Evolutionary conservation across 768 basidiomycete species (phyloP), one percentile per base, ranked within the genome.

Genomic region (Termitomyces eurrhizus): DNA sequence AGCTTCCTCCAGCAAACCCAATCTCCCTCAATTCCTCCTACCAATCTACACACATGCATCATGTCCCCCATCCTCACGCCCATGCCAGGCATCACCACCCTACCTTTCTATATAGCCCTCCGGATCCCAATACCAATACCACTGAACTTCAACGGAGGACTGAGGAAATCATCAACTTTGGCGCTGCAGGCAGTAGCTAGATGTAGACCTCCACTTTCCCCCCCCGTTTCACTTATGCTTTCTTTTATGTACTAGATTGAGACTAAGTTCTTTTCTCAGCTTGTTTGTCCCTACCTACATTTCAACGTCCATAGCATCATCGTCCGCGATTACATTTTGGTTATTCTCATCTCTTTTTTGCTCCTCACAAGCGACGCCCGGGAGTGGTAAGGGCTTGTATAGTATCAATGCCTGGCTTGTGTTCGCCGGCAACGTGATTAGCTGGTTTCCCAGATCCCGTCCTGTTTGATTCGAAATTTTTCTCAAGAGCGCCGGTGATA

Each of bases 41-140:
- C 68, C 72, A 81, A 14, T 69, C 78, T 6, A 68, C 78, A 26
- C 86, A 83, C 67, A 88, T 92, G 87, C 89, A 91, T 66, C 90
- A 90, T 64, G 87, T 91, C 49, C 87, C 89, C 1, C 89, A 90
- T 64, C 88, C 89, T 2, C 89, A 90, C 60, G 87, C 88, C 0
- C 89, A 91, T 65, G 85, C 89, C 0, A 82, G 88, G 37, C 87
- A 89, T 63, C 89, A 87, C 63, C 86, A 87, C 66, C 79, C 82
- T 70, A 71, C 66, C 61, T 67, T 68, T 57, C 65, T 77, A 29
- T 80, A 80, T 59, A 66, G 76, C 57, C 63, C 67, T 26, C 68
- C 76, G 59, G 77, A 79, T 58, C 66, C 76, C 42, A 66, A 67
- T 57, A 62, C 70, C 56, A 67, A 70, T 65, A 65, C 67, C 39